Evolutionary conservation across 2,329 filamentous ascomycete genomes (phyloP).

Genomic region (Salinomyces thailandicus): DNA sequence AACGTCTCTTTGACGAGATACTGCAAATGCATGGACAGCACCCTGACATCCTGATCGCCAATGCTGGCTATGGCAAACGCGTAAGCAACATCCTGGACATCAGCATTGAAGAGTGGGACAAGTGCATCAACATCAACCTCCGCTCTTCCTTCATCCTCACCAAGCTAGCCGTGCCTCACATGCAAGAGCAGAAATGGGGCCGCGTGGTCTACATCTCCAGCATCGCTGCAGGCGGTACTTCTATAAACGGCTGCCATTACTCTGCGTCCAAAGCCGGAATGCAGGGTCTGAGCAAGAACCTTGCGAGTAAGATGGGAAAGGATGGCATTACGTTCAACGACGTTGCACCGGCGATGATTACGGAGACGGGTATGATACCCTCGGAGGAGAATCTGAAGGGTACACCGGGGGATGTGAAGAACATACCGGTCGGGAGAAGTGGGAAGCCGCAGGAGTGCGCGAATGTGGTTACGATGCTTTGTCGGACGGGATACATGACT

Average conservation of each 20-base stretch:
- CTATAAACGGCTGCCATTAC: constrained; percentile 42
- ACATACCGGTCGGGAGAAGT: constrained; percentile 49
- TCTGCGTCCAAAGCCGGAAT: constrained; percentile 36
- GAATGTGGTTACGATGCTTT: constrained; percentile 51
- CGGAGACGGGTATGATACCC: constrained; percentile 47
- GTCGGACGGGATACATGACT: constrained; percentile 45
- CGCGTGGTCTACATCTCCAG: constrained; percentile 55
- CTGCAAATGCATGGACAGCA: constrained; percentile 42
- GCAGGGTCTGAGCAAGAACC: constrained; percentile 54
- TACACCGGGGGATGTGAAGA: constrained; percentile 46
- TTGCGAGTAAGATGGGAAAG: constrained; percentile 49
- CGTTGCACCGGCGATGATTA: constrained; percentile 60
- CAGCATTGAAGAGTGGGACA: constrained; percentile 53
- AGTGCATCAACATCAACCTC: constrained; percentile 53
- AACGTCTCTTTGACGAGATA: constrained; percentile 46
- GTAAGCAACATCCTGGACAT: constrained; percentile 45
- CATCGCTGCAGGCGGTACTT: constrained; percentile 53
- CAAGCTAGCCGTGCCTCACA: constrained; percentile 51
- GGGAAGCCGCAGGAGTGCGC: constrained; percentile 51
- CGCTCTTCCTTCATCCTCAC: constrained; percentile 53
- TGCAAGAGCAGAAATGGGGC: constrained; percentile 51
- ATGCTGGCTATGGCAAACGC: constrained; percentile 56
- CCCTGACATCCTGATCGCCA: constrained; percentile 55
- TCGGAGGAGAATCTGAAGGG: constrained; percentile 36
- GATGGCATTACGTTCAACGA: constrained; percentile 58